Percentiles rank a stretch among this genome's conserved stretches.
These are phyloP conservation scores for Cordyceps tenuipes DNA, from an alignment of 2,329 filamentous ascomycete genomes.

Conservation along the genomic window DNA sequence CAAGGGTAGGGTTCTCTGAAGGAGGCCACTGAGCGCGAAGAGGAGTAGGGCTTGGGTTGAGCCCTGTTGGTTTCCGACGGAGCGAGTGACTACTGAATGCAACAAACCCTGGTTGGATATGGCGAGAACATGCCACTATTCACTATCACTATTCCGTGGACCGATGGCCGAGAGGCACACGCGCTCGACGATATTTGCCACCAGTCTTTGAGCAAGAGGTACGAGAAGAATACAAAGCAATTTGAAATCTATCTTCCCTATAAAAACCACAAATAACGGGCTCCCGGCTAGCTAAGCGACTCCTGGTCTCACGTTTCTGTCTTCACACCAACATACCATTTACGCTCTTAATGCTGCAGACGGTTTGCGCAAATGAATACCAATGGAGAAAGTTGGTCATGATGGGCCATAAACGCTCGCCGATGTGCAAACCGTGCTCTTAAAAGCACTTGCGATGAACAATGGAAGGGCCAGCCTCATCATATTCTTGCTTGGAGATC, in stretches of 20 bases:
- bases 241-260: not conserved
- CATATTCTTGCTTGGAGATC: conserved; percentile 99
- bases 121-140: not conserved
- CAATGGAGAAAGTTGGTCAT: too few species aligned
- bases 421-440: conserved; percentile 37
- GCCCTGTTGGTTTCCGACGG: conserved; percentile 45
- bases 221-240: not conserved
- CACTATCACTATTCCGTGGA: not conserved
- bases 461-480: conserved; percentile 98
- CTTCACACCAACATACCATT: not conserved
- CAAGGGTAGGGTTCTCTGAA: too few species aligned
- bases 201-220: not conserved
- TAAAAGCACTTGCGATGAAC: conserved; percentile 99
- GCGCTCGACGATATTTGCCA: too few species aligned
- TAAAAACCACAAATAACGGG: not conserved
- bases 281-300: not conserved
- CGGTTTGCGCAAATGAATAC: not conserved
- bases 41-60: conserved; percentile 43
- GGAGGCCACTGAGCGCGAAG: conserved; percentile 45
- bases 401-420: not conserved
- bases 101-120: too few species aligned
- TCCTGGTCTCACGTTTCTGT: not conserved
- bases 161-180: not conserved
- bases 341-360: not conserved
- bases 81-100: not conserved